These are phyloP conservation scores for Scytalidium lignicola DNA, from an alignment of 2,329 filamentous ascomycete genomes.

Conservation along the genomic window DNA sequence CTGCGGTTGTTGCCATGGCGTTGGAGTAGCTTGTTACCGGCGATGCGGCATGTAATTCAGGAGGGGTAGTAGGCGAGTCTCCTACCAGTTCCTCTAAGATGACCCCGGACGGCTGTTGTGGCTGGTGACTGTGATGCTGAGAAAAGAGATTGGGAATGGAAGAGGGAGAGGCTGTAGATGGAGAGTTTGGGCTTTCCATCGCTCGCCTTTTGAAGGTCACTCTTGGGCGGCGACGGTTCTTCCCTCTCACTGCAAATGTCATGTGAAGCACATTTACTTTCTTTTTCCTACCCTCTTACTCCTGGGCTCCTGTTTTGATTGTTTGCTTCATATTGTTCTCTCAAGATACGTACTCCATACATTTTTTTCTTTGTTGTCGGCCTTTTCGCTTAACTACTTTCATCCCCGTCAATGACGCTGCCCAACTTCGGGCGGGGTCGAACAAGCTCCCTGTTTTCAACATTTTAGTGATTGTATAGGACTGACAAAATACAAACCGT, in stretches of 20 bases:
- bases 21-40: not conserved
- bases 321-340: conserved; percentile 7
- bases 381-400: not conserved
- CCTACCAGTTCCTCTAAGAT: not conserved
- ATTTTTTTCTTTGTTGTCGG: not conserved
- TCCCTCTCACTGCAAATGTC: conserved; percentile 26
- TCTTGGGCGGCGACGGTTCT: conserved; percentile 18
- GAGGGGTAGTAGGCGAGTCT: conserved; percentile 4
- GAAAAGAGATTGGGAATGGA: conserved; percentile 1
- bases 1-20: conserved; percentile 14
- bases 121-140: conserved; percentile 5
- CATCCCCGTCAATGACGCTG: not conserved
- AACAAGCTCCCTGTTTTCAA: not conserved
- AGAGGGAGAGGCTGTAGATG: conserved; percentile 11
- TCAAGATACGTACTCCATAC: not conserved
- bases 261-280: conserved; percentile 19
- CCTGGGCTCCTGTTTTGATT: conserved; percentile 1
- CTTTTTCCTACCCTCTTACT: not conserved
- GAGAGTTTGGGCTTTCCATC: conserved; percentile 7
- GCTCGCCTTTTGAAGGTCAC: conserved; percentile 24
- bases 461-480: too few relatives aligned
- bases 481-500: too few relatives aligned
- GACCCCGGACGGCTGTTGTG: not conserved
- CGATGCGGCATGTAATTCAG: conserved; percentile 12
- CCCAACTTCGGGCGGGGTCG: not conserved